A percentile compares a stretch with the other conserved stretches of the same genome.
Evolutionary conservation across 306 rosid genomes (phyloP).

Genomic region (Crataegus laevigata): DNA sequence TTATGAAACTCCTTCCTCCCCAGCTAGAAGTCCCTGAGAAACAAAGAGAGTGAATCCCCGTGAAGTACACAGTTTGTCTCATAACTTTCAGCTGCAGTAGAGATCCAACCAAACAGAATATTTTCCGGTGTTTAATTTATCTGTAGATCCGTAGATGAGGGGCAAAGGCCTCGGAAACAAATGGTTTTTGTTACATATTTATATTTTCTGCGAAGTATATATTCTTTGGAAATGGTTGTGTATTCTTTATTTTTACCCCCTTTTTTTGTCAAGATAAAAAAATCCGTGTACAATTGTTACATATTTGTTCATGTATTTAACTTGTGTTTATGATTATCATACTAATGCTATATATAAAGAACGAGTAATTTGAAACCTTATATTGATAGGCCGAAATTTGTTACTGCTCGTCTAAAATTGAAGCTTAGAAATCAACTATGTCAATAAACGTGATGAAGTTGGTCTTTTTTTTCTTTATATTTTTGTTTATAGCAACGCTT

Average conservation of each 20-base stretch:
- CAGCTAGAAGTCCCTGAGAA: constrained; percentile 74
- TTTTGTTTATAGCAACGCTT: no score
- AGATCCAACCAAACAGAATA: constrained; percentile 15
- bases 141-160: constrained; percentile 26
- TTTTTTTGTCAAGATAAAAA: constrained; percentile 25
- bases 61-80: constrained; percentile 31
- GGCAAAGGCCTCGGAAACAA: constrained; percentile 38
- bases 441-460: no score
- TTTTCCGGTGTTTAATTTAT: constrained; percentile 25
- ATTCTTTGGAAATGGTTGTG: constrained; percentile 49
- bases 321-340: constrained; percentile 29
- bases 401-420: no score
- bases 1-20: constrained; percentile 65
- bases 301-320: constrained; percentile 46
- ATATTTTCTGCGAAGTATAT: constrained; percentile 33
- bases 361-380: neutral
- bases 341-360: constrained; percentile 16
- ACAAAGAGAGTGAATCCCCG: constrained; percentile 34
- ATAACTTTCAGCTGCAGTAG: constrained; percentile 28
- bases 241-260: constrained; percentile 27
- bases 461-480: no score
- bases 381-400: no score
- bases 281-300: constrained; percentile 17
- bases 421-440: no score
- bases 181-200: constrained; percentile 39